phyloP scores from a whole-genome alignment of 495 filamentous ascomycete species.

The Podospora didyma region DNA sequence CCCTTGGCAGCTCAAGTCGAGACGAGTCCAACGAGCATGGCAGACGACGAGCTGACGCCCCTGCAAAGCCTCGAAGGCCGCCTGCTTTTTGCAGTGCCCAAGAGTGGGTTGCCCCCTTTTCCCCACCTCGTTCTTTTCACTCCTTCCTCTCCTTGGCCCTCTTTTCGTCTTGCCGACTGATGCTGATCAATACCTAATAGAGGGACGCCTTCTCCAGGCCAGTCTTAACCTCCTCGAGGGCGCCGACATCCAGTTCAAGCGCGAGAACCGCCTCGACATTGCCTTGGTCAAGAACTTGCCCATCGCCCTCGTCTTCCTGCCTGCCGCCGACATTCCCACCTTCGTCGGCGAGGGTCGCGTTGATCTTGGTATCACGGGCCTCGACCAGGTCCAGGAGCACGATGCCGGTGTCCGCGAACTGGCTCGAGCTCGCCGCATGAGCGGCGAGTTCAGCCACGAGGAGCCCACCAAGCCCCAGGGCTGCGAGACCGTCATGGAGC shows the following conservation, averaged over 20 bases:
- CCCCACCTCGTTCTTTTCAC: conserved; percentile 11
- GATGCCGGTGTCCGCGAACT: conserved; percentile 65
- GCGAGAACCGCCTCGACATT: conserved; percentile 91
- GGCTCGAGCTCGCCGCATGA: conserved; percentile 47
- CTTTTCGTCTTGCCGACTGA: conserved; percentile 1
- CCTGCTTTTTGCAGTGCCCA: conserved; percentile 93
- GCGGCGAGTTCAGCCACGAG: conserved; percentile 43
- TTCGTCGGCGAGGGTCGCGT: conserved; percentile 95
- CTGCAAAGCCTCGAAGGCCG: conserved; percentile 76
- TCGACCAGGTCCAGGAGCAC: conserved; percentile 89
- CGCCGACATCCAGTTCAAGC: conserved; percentile 91
- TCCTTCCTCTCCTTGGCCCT: background rate
- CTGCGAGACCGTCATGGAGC: conserved; percentile 78
- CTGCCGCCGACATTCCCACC: conserved; percentile 92
- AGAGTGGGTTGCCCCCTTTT: conserved; percentile 66
- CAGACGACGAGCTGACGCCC: conserved; percentile 30
- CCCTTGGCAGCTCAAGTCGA: background rate
- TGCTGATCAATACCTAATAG: conserved; percentile 41
- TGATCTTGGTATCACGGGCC: conserved; percentile 89
- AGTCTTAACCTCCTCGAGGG: conserved; percentile 85
- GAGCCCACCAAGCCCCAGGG: conserved; percentile 42
- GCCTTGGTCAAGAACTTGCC: conserved; percentile 93
- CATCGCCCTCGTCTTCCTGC: conserved; percentile 94
- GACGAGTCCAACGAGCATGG: conserved; percentile 14
- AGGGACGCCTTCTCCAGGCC: conserved; percentile 85